Percentiles rank a stretch among this genome's conserved stretches.
These are phyloP conservation scores for Hygrocybe punicea DNA, from an alignment of 768 basidiomycete genomes.

Conservation along the genomic window DNA sequence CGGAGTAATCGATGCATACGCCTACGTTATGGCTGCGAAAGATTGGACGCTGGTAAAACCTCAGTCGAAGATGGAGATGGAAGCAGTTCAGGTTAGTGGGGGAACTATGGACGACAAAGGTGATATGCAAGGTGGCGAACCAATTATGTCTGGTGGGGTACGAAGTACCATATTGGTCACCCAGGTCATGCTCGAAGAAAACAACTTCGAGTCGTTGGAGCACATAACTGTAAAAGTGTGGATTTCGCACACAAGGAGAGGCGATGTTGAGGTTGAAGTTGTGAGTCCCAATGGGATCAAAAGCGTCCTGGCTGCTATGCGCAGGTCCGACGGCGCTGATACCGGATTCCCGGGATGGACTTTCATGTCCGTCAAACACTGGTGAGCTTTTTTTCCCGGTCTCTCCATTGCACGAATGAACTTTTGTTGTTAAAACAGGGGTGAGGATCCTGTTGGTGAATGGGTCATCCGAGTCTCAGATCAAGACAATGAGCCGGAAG, in stretches of 20 bases:
- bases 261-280: slow-evolving; percentile 91
- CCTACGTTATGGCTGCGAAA: slow-evolving; percentile 76
- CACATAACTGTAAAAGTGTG: slow-evolving; percentile 91
- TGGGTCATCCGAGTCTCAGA: slow-evolving; percentile 91
- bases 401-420: slow-evolving; percentile 6
- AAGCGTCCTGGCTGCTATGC: slow-evolving; percentile 75
- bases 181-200: slow-evolving; percentile 56
- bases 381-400: slow-evolving; percentile 50
- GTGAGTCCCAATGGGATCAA: slow-evolving; percentile 79
- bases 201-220: slow-evolving; percentile 86
- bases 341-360: slow-evolving; percentile 90
- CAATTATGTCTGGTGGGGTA: slow-evolving; percentile 65
- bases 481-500: slow-evolving; percentile 54
- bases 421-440: slow-evolving; percentile 53
- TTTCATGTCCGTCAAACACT: slow-evolving; percentile 99
- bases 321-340: slow-evolving; percentile 58
- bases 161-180: slow-evolving; percentile 63
- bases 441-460: slow-evolving; percentile 82
- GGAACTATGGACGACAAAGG: slow-evolving; percentile 55
- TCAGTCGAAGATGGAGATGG: slow-evolving; percentile 83
- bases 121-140: slow-evolving; percentile 58
- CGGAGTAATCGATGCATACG: slow-evolving; percentile 81
- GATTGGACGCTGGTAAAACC: slow-evolving; percentile 88
- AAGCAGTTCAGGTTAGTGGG: slow-evolving; percentile 61
- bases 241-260: slow-evolving; percentile 82